Conservation (phyloP, 148 eudicot genomes). For the Arbutus unedo region DNA sequence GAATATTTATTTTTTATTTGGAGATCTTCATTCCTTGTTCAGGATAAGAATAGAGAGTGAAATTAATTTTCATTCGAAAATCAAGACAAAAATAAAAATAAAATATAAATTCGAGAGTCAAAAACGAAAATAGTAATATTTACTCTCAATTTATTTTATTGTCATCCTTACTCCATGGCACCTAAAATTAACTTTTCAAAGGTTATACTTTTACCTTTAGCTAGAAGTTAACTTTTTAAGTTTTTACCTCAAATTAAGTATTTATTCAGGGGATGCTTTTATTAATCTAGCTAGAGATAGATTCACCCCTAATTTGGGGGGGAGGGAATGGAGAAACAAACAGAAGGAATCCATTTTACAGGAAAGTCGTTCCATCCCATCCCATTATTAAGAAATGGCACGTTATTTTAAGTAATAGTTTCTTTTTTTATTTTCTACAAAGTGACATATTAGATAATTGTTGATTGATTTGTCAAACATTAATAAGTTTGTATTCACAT, state of each 20-base stretch:
- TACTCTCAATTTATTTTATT: too few species aligned
- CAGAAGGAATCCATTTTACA: background rate
- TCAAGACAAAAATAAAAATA: too few species aligned
- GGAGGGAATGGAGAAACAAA: too few species aligned
- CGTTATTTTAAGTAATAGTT: background rate
- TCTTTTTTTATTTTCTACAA: background rate
- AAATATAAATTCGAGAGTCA: too few species aligned
- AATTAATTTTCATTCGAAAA: too few species aligned
- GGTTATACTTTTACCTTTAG: background rate
- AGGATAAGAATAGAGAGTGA: too few species aligned
- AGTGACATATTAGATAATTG: background rate
- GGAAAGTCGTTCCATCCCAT: background rate
- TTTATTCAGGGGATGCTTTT: background rate
- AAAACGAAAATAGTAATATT: too few species aligned
- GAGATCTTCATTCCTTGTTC: too few species aligned
- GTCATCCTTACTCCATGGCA: too few species aligned
- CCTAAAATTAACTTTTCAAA: background rate
- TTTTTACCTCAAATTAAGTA: background rate
- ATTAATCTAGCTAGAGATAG: background rate
- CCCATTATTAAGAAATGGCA: background rate
- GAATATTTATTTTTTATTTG: too few species aligned
- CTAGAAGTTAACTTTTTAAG: background rate
- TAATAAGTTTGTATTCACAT: background rate
- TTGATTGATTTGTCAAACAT: background rate
- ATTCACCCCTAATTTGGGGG: background rate